Conservation (phyloP, 2,329 filamentous ascomycete genomes). For the Botryotinia narcissicola region DNA sequence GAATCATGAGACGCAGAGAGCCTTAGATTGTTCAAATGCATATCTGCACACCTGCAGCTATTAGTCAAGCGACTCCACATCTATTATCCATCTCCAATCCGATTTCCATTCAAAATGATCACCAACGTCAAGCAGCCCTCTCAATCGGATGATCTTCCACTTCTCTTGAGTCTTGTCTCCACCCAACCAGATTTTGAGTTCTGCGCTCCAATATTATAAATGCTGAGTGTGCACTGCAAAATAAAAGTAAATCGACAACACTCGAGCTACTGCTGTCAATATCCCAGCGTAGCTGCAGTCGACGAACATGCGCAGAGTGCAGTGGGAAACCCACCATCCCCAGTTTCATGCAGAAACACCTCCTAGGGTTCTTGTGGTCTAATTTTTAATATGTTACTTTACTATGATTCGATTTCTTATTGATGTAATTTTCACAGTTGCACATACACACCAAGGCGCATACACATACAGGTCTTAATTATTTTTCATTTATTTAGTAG, state of each 20-base stretch:
- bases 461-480: neutral
- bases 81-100: neutral
- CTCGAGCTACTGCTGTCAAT: neutral
- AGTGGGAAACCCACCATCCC: neutral
- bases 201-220: neutral
- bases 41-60: neutral
- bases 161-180: neutral
- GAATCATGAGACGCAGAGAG: neutral
- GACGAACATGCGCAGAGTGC: neutral
- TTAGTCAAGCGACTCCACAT: neutral
- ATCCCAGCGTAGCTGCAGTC: neutral
- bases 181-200: neutral
- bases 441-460: neutral
- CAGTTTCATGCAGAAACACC: neutral
- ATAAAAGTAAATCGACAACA: neutral
- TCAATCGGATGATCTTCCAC: neutral
- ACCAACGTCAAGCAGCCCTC: neutral
- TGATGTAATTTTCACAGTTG: neutral
- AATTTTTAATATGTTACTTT: neutral
- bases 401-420: neutral
- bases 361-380: neutral
- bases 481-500: slow-evolving; percentile 4
- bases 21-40: neutral
- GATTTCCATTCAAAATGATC: neutral
- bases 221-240: neutral